Evolutionary conservation across 2,329 filamentous ascomycete genomes (phyloP), one percentile per base, ranked within the genome.

Genomic region (Hortaea werneckii): DNA sequence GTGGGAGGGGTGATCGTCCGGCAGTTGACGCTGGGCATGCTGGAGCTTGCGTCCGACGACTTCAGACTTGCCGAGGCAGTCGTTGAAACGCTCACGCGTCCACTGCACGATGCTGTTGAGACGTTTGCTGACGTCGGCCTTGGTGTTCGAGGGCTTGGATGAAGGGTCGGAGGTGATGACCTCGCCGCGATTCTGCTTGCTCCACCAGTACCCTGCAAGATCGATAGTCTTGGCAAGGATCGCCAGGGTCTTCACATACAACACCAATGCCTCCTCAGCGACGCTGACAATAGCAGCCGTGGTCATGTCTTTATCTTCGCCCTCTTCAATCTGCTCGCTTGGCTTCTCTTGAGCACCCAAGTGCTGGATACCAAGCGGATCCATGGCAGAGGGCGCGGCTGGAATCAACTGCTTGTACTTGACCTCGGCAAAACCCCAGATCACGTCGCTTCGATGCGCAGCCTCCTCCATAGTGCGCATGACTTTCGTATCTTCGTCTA

Each of bases 351-450:
- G 61, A 4, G 70, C 68, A n/a, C 76, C 65, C 10, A 82, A 80
- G 43, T 66, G 63, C 42, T 68, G 69, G 38, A 73, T 69, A 5
- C 83, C 82, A 3, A 87, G 74, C 5, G 79, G 80, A 54, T 84
- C 80, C 41, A 86, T 80, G 54, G 77, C 78, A 2, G 85, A 90
- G 1, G 90, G 92, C 1, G 87, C 81, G 39, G 92, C 71, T 3
- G 92, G 92, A 42, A 95, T 79, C n/a, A 98, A 76, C 65, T 98
- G 92, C 66, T 94, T 92, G 67, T 94, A 95, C 67, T 98, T 98
- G 61, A 98, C 90, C 67, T 98, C 90, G 5, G 92, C 92, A 66
- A 98, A 96, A 3, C 90, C 89, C 63, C 89, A 98, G 2, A 98
- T 89, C 40, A 95, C 92, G 64, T 98, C 89, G 61, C 89, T 95